Evolutionary conservation across 495 filamentous ascomycete genomes (phyloP), one percentile per base, ranked within the genome.

Genomic region (Venustampulla echinocandica): DNA sequence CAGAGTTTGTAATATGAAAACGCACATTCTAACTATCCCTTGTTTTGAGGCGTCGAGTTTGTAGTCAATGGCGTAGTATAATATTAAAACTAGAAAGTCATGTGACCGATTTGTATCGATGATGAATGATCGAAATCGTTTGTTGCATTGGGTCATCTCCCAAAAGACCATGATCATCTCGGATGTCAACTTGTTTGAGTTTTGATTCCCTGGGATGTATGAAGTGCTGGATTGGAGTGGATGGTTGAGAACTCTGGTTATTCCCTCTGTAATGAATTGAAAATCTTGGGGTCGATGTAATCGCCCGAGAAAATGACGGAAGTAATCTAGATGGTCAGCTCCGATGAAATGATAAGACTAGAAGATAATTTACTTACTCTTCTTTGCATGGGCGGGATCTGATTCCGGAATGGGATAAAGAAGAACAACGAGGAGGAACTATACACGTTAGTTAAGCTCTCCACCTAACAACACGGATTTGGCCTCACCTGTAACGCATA

Each of bases 131-230:
- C 93, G 73, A 66, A 99, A 97, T 39, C 93, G 77, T 67, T 94
- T 97, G 64, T 99, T 99, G 73, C 90, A 96, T 63, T 99, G 92
- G 21, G 94, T 75, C 6, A 85, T 77, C 66, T 99, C 92, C 92
- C 92, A 99, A 62, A 96, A 99, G 2, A 99, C 76, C 74, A 97
- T 89, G 28, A 97, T 79, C 70, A 95, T 95, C 64, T 99, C 92
- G 6, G 93, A 89, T 1, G 89, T 87, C 74, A 90, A 95, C 64
- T 84, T 87, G 46, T 88, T 66, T 17, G 82, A 76, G 45, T 79
- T 76, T 54, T 94, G 86, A 38, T 82, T 85, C 4, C 90, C 88
- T 1, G 92, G 90, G 6, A 98, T 77, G 61, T 94, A 97, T 0
- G 90, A 88, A 2, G 74, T 75, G 19, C 85, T 89, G 13, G 84